Evolutionary conservation across 2,329 filamentous ascomycete species (phyloP), one percentile per base, ranked within the genome.

Genomic region (Eurotiales sp.): DNA sequence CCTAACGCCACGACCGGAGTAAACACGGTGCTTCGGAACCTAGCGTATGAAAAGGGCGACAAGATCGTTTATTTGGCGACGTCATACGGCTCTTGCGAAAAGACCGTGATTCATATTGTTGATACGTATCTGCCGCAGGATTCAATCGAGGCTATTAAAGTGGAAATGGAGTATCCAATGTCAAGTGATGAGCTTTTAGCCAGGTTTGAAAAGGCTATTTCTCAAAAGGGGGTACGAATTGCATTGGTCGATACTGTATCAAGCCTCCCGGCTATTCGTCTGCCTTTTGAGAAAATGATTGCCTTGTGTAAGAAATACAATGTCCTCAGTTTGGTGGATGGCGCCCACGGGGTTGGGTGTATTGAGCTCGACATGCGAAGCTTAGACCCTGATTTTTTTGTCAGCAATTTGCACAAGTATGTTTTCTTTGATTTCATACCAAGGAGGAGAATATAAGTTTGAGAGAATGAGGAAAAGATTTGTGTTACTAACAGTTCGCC

Each of bases 341-440:
- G 82, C 14, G 92, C 92, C 0, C 92, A 97, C 68, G 86, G 86
- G 1, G 72, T 95, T 19, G 92, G 92, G 2, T 86, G 93, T 68
- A 77, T 96, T 6, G 75, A 79, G 1, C 67, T 96, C 7, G 82
- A 95, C 65, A 71, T 96, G 14, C 57, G 64, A 0, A 66, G 70
- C 3, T 71, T 90, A 2, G 81, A 91, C 56, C 84, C 90, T 0
- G 91, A 96, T 67, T 96, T 95, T 72, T 88, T 95, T 63, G 80
- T 92, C 12, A 86, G 79, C 50, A 96, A 96, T 67, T 87, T 84
- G 59, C 90, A 95, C 74, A 95, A 95, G 69, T 72, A 63, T 34
- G 58, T 34, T 12, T 2, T 14, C 17, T 23, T n/a, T 17, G 15
- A 4, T n/a, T 1, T 14, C 4, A 15, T n/a, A 23, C 34, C 5